A percentile compares a stretch with the other conserved stretches of the same genome.
phyloP scores from a whole-genome alignment of 371 early-diverging fungal species.

The Mucor mucedo region DNA sequence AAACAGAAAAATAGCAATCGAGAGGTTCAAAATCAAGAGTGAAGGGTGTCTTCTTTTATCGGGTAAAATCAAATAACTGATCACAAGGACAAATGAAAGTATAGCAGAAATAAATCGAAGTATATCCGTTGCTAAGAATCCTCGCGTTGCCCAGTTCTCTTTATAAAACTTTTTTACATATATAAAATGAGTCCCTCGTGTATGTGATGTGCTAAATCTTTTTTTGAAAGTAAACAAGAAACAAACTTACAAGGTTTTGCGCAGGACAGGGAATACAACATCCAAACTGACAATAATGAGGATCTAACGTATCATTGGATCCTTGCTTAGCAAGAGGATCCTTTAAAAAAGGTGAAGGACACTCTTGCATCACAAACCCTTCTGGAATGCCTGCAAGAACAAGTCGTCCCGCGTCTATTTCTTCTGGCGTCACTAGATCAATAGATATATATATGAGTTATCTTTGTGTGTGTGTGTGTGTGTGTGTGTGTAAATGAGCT shows the following conservation, averaged over 20 bases:
- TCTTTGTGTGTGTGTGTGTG: not conserved
- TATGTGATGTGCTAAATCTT: too few species aligned
- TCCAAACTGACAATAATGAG: constrained; percentile 22
- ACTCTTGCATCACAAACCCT: constrained; percentile 19
- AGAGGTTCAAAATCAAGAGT: constrained; percentile 65
- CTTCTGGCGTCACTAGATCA: constrained; percentile 19
- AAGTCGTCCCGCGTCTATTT: constrained; percentile 15
- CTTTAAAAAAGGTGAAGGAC: constrained; percentile 27
- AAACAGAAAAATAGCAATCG: constrained; percentile 61
- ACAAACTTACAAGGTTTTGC: constrained; percentile 25
- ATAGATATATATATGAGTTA: not conserved
- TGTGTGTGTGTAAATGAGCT: too few species aligned
- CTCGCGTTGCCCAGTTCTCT: constrained; percentile 50
- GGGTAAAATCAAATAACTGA: constrained; percentile 65
- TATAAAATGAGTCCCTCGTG: too few species aligned
- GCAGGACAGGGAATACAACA: constrained; percentile 39
- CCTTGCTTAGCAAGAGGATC: constrained; percentile 22
- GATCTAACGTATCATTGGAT: constrained; percentile 3
- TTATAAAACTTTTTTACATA: constrained; percentile 55
- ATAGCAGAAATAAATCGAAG: constrained; percentile 62
- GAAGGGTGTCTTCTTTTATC: constrained; percentile 75
- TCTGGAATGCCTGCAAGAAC: constrained; percentile 26
- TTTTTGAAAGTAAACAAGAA: too few species aligned
- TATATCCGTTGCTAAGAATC: constrained; percentile 56
- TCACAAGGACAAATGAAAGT: constrained; percentile 51